Evolutionary conservation across 2,329 filamentous ascomycete genomes (phyloP), one percentile per base, ranked within the genome.

Genomic region (Botryosphaeria dothidea): DNA sequence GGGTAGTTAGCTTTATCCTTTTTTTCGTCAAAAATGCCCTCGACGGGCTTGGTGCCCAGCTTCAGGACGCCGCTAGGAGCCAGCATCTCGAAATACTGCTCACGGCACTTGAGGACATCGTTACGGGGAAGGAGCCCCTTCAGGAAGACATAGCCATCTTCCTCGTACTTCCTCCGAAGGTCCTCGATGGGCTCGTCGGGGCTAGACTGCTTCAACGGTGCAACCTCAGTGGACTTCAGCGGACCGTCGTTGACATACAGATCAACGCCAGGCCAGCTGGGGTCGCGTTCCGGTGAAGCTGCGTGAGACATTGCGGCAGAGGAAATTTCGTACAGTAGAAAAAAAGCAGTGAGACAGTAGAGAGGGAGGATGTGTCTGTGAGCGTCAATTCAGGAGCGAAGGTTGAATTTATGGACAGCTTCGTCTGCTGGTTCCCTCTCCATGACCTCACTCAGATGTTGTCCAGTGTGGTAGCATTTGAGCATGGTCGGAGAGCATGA

Each of bases 21-120:
- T 0, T 73, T 63, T 0, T 74, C 56, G 69, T 85, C 79, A 68
- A 86, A 88, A 63, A 87, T 81, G 0, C 86, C 85, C 1, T 85
- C 78, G 0, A 85, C 80, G 0, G 83, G 78, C 4, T 79, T 72
- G 0, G 83, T 84, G 38, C 80, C 83, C 0, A 83, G 82, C 66
- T 85, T 82, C 1, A 89, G 75, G 41, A 89, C 81, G 0, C 84
- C 85, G 29, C 82, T 88, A 0, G 85, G 81, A 1, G 81, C 76
- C 4, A 88, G 75, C 48, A 82, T 81, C 2, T 76, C 73, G 71
- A 88, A 88, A 71, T 87, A 88, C 34, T 79, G 73, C 64, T 81
- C 75, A 1, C 86, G 81, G 8, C 82, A 81, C 41, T 78, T 75
- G 8, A 86, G 77, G 1, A 87, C 84, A 62, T 87, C 83, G 2